Conservation (phyloP, 345 rosid genomes). For the Eucalyptus pumila region DNA sequence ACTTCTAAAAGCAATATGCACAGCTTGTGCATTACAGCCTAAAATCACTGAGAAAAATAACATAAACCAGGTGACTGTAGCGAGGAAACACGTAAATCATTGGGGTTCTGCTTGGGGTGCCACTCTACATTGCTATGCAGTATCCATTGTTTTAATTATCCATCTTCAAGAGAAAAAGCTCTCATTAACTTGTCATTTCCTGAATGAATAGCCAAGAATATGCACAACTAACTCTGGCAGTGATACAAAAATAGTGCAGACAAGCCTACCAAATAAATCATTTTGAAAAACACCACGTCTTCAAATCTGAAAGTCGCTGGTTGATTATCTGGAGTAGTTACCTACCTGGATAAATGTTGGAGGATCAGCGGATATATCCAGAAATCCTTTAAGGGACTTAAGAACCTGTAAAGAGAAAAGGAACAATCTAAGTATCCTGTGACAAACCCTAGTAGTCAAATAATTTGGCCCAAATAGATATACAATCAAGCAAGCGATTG, state of each 20-base stretch:
- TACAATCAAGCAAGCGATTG: background rate
- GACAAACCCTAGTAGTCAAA: background rate
- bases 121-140: background rate
- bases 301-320: background rate
- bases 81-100: background rate
- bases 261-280: background rate
- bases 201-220: background rate
- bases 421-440: background rate
- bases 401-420: constrained; percentile 13
- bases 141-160: background rate
- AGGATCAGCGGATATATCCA: constrained; percentile 25
- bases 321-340: background rate
- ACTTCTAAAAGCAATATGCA: background rate
- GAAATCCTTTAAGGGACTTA: constrained; percentile 18
- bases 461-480: background rate
- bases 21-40: background rate
- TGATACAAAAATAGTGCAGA: background rate
- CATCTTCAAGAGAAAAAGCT: background rate
- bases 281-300: background rate
- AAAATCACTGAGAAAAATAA: background rate
- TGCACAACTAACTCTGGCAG: background rate
- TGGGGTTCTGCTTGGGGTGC: background rate
- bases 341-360: constrained; percentile 44
- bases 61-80: background rate
- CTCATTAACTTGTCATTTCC: background rate